Percentiles rank a stretch among this genome's conserved stretches.
Evolutionary conservation across 805 yeast species (phyloP).

Genomic region (Lipomyces yamadae): DNA sequence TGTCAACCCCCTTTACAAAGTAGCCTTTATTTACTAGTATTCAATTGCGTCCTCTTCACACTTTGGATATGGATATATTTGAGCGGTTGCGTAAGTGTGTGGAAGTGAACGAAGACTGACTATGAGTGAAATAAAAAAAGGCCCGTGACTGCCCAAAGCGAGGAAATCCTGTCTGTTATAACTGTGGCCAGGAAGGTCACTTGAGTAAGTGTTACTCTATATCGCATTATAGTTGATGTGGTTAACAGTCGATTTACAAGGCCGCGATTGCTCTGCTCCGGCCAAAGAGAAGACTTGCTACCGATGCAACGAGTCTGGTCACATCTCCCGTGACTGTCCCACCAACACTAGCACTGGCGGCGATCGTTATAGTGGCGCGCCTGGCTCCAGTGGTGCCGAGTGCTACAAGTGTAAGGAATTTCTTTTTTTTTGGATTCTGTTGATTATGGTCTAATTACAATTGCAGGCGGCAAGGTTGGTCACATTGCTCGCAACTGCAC

Average conservation of each 20-base stretch:
- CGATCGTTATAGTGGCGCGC: conserved; percentile 11
- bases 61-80: background rate
- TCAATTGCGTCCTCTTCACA: background rate
- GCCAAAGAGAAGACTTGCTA: conserved; percentile 86
- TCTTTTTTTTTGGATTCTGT: no score
- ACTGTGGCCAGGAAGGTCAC: conserved; percentile 44
- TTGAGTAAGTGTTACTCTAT: conserved; percentile 25
- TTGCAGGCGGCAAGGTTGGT: conserved; percentile 72
- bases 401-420: conserved; percentile 72
- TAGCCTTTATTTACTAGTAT: background rate
- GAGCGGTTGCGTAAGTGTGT: conserved; percentile 1
- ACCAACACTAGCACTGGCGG: conserved; percentile 55
- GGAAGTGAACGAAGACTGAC: conserved; percentile 9
- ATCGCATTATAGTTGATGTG: background rate
- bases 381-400: conserved; percentile 55
- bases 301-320: conserved; percentile 91
- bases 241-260: conserved; percentile 53
- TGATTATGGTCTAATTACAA: conserved; percentile 35
- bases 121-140: conserved; percentile 20
- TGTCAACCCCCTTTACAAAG: background rate
- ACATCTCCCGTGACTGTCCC: conserved; percentile 82
- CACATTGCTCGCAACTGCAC: conserved; percentile 87
- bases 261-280: conserved; percentile 86
- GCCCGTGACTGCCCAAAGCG: conserved; percentile 48
- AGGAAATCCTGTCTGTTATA: conserved; percentile 48